These are phyloP conservation scores for Malania oleifera DNA, from an alignment of 164 flowering plant species.

Conservation along the genomic window DNA sequence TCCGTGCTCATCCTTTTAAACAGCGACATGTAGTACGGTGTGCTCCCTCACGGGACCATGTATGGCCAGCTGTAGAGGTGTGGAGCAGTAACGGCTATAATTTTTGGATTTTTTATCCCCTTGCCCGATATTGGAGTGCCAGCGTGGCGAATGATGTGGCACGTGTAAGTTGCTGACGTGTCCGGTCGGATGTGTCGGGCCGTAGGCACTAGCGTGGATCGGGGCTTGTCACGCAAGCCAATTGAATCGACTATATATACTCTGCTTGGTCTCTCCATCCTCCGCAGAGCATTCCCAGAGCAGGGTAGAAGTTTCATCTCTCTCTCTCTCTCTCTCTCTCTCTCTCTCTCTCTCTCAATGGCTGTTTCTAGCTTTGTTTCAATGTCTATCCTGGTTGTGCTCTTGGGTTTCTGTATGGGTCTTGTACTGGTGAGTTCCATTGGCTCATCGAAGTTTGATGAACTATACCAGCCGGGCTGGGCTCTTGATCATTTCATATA, in stretches of 20 bases:
- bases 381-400: conserved; percentile 2
- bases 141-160: conserved; percentile 22
- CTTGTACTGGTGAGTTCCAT: conserved; percentile 25
- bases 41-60: conserved; percentile 13
- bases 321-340: conserved; percentile 7
- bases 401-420: conserved; percentile 20
- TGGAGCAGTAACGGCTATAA: conserved; percentile 42
- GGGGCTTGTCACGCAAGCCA: conserved; percentile 22
- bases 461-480: conserved; percentile 80
- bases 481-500: conserved; percentile 62
- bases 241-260: conserved; percentile 20
- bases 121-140: conserved; percentile 6
- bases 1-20: conserved; percentile 13
- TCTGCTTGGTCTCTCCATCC: neutral
- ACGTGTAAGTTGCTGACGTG: neutral
- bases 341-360: conserved; percentile 7
- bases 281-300: neutral
- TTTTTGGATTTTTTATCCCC: conserved; percentile 9
- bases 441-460: conserved; percentile 51
- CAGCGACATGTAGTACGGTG: conserved; percentile 23
- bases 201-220: too few relatives aligned
- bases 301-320: conserved; percentile 8
- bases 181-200: conserved; percentile 2
- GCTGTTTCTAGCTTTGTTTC: conserved; percentile 6
- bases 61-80: conserved; percentile 28